These are phyloP conservation scores for Syzygium malaccense DNA, from an alignment of 441 rosid species.

Conservation along the genomic window DNA sequence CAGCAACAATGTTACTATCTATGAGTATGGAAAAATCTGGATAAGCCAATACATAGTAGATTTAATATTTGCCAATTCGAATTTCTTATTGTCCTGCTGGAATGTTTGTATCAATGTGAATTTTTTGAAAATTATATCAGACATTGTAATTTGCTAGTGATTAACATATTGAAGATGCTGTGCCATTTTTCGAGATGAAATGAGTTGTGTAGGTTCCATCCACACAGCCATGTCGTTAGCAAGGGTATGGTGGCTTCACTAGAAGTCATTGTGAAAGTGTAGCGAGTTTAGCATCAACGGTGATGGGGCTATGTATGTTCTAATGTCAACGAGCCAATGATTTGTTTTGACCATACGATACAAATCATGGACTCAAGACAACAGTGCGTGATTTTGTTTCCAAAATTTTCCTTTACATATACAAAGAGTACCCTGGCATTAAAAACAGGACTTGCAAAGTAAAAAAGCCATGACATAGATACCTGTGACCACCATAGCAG, in stretches of 20 bases:
- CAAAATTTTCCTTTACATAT: background rate
- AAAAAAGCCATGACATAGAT: conserved; percentile 3
- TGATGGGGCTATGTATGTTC: background rate
- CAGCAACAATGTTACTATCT: background rate
- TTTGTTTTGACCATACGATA: background rate
- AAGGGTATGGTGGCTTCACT: background rate
- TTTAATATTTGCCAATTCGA: background rate
- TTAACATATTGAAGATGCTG: background rate
- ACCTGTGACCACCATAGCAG: conserved; percentile 99
- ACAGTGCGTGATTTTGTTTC: background rate
- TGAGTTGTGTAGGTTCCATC: background rate
- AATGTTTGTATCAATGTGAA: background rate
- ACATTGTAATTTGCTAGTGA: background rate
- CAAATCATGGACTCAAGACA: background rate
- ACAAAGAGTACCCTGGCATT: background rate
- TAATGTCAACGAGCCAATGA: background rate
- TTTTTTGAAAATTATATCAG: background rate
- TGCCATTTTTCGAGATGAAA: background rate
- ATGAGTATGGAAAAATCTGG: background rate
- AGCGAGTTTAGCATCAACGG: background rate
- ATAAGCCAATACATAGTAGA: background rate
- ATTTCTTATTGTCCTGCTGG: background rate
- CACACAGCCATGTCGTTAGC: background rate
- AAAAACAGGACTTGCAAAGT: background rate
- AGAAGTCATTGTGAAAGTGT: background rate